Evolutionary conservation across 2,329 filamentous ascomycete species (phyloP).

Genomic region (Canariomyces notabilis): DNA sequence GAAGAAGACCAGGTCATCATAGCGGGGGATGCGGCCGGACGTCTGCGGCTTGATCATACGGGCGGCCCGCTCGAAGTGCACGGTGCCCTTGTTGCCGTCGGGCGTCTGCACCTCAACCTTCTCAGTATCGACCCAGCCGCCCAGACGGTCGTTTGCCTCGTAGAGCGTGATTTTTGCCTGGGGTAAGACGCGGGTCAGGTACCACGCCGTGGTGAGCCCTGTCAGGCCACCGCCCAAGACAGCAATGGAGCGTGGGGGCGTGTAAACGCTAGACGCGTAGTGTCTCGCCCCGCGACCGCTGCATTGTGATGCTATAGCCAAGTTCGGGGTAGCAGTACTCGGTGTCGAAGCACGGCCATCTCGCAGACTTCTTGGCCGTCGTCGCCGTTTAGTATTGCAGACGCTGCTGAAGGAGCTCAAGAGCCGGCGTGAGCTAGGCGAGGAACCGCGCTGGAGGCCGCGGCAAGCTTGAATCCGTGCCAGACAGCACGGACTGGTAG

Average conservation of each 20-base stretch:
- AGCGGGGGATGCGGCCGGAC: conserved; percentile 31
- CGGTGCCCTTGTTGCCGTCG: conserved; percentile 48
- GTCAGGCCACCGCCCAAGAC: conserved; percentile 80
- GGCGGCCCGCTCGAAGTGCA: conserved; percentile 81
- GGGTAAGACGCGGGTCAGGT: conserved; percentile 64
- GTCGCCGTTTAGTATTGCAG: background rate
- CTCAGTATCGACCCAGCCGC: conserved; percentile 78
- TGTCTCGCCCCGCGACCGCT: background rate
- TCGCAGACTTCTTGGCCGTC: background rate
- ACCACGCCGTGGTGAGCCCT: conserved; percentile 73
- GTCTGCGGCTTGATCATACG: conserved; percentile 62
- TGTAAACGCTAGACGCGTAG: conserved; percentile 3
- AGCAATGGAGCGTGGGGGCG: conserved; percentile 45
- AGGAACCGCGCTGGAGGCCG: background rate
- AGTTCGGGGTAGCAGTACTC: background rate
- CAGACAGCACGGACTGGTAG: conserved; percentile 18
- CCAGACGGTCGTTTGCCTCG: conserved; percentile 64
- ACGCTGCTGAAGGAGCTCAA: background rate
- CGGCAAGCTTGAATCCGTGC: conserved; percentile 10
- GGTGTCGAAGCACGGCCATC: background rate
- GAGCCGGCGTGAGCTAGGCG: background rate
- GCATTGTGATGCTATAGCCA: background rate
- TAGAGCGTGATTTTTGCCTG: conserved; percentile 70
- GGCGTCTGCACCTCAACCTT: conserved; percentile 48
- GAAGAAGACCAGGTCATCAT: conserved; percentile 61